phyloP scores from a whole-genome alignment of 1,284 basidiomycete genomes.

The Marasmius sp. region DNA sequence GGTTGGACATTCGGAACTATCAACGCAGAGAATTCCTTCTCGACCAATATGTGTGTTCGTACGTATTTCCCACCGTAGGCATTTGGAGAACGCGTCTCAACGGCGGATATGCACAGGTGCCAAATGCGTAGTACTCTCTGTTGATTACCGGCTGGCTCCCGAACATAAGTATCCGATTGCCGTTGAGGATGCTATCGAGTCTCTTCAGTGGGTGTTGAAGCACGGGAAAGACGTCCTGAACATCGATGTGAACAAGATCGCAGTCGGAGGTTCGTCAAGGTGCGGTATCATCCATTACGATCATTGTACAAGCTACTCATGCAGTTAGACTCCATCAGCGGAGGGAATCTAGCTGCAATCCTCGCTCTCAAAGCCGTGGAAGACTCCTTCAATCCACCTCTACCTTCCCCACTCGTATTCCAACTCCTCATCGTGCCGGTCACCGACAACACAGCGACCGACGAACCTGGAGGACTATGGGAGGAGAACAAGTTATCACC shows the following conservation, averaged over 20 bases:
- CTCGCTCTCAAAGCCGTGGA: slow-evolving; percentile 62
- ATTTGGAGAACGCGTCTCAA: not conserved
- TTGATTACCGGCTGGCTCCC: slow-evolving; percentile 76
- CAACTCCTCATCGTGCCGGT: slow-evolving; percentile 72
- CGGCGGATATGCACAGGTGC: slow-evolving; percentile 47
- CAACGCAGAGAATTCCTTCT: slow-evolving; percentile 55
- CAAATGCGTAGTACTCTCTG: slow-evolving; percentile 56
- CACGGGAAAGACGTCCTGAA: slow-evolving; percentile 40
- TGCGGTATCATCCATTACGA: slow-evolving; percentile 19
- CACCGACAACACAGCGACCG: slow-evolving; percentile 64
- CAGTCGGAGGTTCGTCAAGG: slow-evolving; percentile 71
- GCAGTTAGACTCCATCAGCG: slow-evolving; percentile 36
- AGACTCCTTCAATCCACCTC: slow-evolving; percentile 31
- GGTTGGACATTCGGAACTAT: slow-evolving; percentile 74
- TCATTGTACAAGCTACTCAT: not conserved
- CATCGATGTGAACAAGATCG: slow-evolving; percentile 24
- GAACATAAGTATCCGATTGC: slow-evolving; percentile 75
- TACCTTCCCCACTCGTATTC: slow-evolving; percentile 54
- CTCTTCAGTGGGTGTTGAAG: slow-evolving; percentile 60
- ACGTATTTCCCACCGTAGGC: slow-evolving; percentile 15
- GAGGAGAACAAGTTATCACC: slow-evolving; percentile 56
- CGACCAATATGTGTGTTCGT: slow-evolving; percentile 59
- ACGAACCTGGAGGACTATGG: slow-evolving; percentile 38
- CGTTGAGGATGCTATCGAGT: slow-evolving; percentile 69
- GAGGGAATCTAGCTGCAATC: slow-evolving; percentile 71